Base-by-base conservation (phyloP, 2,329 filamentous ascomycete species). In the Teratosphaeria nubilosa region DNA sequence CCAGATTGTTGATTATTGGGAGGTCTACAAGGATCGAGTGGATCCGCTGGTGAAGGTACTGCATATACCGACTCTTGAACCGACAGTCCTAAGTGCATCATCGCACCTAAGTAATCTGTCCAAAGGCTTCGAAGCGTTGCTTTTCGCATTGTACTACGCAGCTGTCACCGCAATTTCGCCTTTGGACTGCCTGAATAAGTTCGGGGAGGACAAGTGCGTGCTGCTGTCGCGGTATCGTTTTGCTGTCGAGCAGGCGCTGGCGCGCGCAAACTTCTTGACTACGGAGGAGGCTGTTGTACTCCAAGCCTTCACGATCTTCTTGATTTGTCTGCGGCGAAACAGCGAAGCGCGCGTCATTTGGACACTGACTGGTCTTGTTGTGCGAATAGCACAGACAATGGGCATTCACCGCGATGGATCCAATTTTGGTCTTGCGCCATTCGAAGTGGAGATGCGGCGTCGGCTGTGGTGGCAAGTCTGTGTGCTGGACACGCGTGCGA, bases 1-100 rank as follows among this genome's bases (percentile, higher is more conserved):
- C 1, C 84, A 86, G 62, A 84, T 87, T 54, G 79, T 78, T 0
- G 81, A 82, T 54, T 82, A 89, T 57, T 90, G 87, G 87, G 80
- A 84, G 54, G 78, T 85, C 11, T 91, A 83, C 71, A 81, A 85
- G 61, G 85, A 89, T 63, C 89, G 88, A 56, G 86, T 91, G 9
- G 86, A 91, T 65, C 85, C 87, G 0, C 71, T 90, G 10, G 77
- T 87, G 65, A 90, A 89, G 68, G 77, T 90, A 13, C 68, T 90
- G 7, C 88, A 91, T 68, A 76, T 87, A 0, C 87, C 86, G 0
- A 84, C 84, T 2, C 80, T 85, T 69, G 82, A 83, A 58, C 78
- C 79, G 30, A 75, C 82, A 0, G 78, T 90, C 41, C 78, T 84
- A 20, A 78, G 83, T n/a, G 78, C 85, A 1, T 78, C 83, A 37